A percentile compares a stretch with the other conserved stretches of the same genome.
Evolutionary conservation across 2,329 filamentous ascomycete species (phyloP).

Genomic region (Leptographium procerum): DNA sequence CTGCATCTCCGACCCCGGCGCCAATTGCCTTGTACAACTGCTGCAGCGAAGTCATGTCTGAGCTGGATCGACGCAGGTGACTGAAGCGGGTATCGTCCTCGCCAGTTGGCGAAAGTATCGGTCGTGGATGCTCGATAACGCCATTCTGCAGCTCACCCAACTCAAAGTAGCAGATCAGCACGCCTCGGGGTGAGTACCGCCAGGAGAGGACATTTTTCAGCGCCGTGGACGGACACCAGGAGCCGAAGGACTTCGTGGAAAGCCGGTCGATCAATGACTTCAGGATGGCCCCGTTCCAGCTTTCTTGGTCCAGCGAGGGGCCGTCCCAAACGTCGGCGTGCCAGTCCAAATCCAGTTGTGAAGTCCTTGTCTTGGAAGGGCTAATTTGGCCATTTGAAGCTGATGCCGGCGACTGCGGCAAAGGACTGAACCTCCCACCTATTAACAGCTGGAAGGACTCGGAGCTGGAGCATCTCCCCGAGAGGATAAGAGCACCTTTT

Average conservation of each 20-base stretch:
- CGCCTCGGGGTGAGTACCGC: not conserved
- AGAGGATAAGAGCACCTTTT: constrained; percentile 2
- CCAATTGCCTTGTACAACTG: not conserved
- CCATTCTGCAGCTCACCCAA: not conserved
- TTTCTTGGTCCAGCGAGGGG: not conserved
- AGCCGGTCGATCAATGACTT: not conserved
- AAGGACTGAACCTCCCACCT: not conserved
- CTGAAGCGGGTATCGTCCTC: not conserved
- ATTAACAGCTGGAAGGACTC: constrained; percentile 2
- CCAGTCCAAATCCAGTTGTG: constrained; percentile 4
- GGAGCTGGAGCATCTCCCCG: not conserved
- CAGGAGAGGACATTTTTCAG: constrained; percentile 8
- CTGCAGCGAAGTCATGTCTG: not conserved
- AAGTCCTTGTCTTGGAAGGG: not conserved
- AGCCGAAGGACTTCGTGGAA: not conserved
- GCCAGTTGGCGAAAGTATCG: too few species aligned
- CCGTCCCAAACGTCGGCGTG: not conserved
- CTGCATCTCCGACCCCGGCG: not conserved
- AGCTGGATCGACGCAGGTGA: not conserved
- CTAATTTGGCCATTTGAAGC: not conserved
- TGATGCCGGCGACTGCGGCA: not conserved
- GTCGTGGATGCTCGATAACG: not conserved
- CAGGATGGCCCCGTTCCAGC: not conserved
- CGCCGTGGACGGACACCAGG: not conserved
- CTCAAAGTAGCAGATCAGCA: constrained; percentile 7